Percentiles rank a stretch among this genome's conserved stretches.
Conservation (phyloP, 75 land plant genomes). For the Sequoia sempervirens region DNA sequence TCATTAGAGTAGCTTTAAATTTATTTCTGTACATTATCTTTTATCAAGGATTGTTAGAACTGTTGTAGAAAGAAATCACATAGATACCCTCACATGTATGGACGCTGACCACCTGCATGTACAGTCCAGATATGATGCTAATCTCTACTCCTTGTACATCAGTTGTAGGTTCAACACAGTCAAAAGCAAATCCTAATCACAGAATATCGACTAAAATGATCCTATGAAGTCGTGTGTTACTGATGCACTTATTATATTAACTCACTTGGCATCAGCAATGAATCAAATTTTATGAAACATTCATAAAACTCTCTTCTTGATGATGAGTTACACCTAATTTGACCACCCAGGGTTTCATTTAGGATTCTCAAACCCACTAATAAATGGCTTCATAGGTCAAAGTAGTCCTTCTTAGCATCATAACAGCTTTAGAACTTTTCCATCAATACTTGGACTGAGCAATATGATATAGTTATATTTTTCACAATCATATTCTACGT, state of each 20-base stretch:
- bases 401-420: background rate
- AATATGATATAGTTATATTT: background rate
- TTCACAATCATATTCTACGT: background rate
- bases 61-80: background rate
- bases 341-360: background rate
- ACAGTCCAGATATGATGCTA: background rate
- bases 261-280: background rate
- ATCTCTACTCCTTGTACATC: background rate
- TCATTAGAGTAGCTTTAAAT: background rate
- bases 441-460: background rate
- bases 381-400: background rate
- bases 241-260: too few relatives aligned
- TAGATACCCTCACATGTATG: background rate
- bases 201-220: background rate
- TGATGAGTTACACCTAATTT: background rate
- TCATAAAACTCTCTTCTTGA: background rate
- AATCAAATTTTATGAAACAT: too few relatives aligned
- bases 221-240: background rate
- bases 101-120: background rate
- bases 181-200: background rate
- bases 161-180: background rate
- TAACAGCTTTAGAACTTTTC: background rate
- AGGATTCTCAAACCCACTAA: background rate
- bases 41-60: background rate
- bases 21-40: too few relatives aligned